A percentile compares a stretch with the other conserved stretches of the same genome.
Evolutionary conservation across 306 rosid species (phyloP).

Genomic region (Herpetospermum pedunculosum): DNA sequence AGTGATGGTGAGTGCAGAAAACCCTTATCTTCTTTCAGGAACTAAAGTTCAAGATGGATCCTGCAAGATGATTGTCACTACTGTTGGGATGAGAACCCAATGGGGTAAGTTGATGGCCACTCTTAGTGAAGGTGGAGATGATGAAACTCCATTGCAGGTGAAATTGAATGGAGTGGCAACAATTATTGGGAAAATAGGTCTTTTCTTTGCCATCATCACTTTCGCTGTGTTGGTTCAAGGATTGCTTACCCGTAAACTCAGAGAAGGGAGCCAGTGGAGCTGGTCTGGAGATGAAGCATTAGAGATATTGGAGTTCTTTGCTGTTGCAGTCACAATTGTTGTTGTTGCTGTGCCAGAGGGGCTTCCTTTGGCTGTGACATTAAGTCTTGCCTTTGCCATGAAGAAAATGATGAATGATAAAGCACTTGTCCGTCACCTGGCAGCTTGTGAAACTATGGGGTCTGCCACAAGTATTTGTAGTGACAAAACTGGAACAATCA

Average conservation of each 20-base stretch:
- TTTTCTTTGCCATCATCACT: slow-evolving; percentile 72
- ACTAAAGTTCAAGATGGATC: slow-evolving; percentile 95
- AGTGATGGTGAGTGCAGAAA: slow-evolving; percentile 49
- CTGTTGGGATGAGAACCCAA: slow-evolving; percentile 96
- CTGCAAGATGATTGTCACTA: slow-evolving; percentile 81
- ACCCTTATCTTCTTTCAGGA: slow-evolving; percentile 87
- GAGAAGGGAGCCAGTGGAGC: slow-evolving; percentile 46
- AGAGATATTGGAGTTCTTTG: slow-evolving; percentile 73
- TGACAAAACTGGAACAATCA: slow-evolving; percentile 91
- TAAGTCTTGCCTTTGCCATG: slow-evolving; percentile 99
- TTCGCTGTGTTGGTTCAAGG: slow-evolving; percentile 84
- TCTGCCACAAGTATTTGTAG: slow-evolving; percentile 92
- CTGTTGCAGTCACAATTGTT: slow-evolving; percentile 83
- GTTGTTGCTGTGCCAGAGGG: slow-evolving; percentile 99
- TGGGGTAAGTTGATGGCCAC: slow-evolving; percentile 99
- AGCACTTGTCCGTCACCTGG: slow-evolving; percentile 89
- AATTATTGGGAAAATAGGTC: slow-evolving; percentile 83
- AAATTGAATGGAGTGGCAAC: slow-evolving; percentile 97
- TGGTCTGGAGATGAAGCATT: slow-evolving; percentile 83
- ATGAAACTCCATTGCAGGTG: slow-evolving; percentile 95
- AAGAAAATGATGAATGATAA: slow-evolving; percentile 98
- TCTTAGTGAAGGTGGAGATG: slow-evolving; percentile 92
- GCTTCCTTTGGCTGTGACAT: slow-evolving; percentile 82
- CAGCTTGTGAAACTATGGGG: slow-evolving; percentile 99
- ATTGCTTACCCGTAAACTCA: slow-evolving; percentile 40